phyloP scores from a whole-genome alignment of 208 protist species.

The Herpetomonas samuelpessoai region DNA sequence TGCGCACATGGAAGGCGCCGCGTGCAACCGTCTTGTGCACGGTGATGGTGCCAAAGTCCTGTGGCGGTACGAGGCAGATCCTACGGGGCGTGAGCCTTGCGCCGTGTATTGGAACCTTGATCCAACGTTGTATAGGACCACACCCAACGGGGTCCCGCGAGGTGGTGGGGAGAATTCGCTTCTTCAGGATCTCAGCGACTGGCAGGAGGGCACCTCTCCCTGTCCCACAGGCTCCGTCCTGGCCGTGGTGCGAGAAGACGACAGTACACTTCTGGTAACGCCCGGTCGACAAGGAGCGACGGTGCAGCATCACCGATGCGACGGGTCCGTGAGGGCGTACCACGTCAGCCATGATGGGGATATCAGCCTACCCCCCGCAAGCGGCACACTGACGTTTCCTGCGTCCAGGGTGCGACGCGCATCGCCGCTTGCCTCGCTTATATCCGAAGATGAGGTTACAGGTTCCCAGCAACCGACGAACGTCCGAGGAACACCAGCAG shows the following conservation, averaged over 20 bases:
- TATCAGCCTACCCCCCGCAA: conserved; percentile 31
- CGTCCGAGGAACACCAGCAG: no score
- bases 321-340: conserved; percentile 26
- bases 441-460: no score
- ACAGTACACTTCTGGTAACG: conserved; percentile 33
- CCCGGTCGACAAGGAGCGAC: conserved; percentile 44
- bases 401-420: background rate
- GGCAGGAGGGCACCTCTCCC: background rate
- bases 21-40: conserved; percentile 28
- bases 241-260: conserved; percentile 68
- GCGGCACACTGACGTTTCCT: conserved; percentile 19
- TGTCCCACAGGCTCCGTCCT: conserved; percentile 22
- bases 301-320: conserved; percentile 43
- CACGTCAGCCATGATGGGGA: conserved; percentile 24
- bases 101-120: conserved; percentile 69
- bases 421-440: no score
- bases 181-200: background rate
- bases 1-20: conserved; percentile 28
- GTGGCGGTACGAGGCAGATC: conserved; percentile 57
- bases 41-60: conserved; percentile 22
- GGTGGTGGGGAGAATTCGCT: no score
- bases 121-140: background rate
- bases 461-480: no score
- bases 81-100: conserved; percentile 31
- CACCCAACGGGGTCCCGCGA: no score